phyloP scores from a whole-genome alignment of 2,329 filamentous ascomycete genomes.

The Alternaria triticimaculans region DNA sequence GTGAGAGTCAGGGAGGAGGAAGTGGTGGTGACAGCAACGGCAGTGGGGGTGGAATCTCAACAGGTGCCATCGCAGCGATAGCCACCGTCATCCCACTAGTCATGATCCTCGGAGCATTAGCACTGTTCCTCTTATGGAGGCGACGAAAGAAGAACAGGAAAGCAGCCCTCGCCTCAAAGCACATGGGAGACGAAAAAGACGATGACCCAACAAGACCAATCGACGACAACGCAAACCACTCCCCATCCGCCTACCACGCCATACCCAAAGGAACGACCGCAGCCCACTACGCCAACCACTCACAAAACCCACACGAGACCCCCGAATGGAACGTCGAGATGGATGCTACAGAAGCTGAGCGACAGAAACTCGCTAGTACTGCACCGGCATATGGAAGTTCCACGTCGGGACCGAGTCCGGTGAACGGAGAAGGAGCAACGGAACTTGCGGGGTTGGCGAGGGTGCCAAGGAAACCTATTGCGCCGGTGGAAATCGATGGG shows the following conservation, averaged over 20 bases:
- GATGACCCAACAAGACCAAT: not conserved
- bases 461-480: conserved; percentile 24
- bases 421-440: not conserved
- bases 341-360: conserved; percentile 24
- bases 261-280: not conserved
- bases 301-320: conserved; percentile 10
- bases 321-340: conserved; percentile 34
- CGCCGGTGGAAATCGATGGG: conserved; percentile 28
- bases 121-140: conserved; percentile 24
- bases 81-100: conserved; percentile 90
- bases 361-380: conserved; percentile 6
- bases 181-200: conserved; percentile 9
- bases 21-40: conserved; percentile 43
- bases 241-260: not conserved
- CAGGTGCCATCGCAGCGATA: conserved; percentile 78
- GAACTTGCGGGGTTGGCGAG: conserved; percentile 25
- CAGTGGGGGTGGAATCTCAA: conserved; percentile 55
- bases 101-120: conserved; percentile 61
- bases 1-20: not conserved
- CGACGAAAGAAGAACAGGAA: conserved; percentile 17
- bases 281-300: not conserved
- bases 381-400: not conserved
- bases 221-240: not conserved
- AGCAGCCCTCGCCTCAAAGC: not conserved
- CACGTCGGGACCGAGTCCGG: not conserved